These are phyloP conservation scores for Candida sanyaensis DNA, from an alignment of 1,139 yeast genomes.

Conservation along the genomic window DNA sequence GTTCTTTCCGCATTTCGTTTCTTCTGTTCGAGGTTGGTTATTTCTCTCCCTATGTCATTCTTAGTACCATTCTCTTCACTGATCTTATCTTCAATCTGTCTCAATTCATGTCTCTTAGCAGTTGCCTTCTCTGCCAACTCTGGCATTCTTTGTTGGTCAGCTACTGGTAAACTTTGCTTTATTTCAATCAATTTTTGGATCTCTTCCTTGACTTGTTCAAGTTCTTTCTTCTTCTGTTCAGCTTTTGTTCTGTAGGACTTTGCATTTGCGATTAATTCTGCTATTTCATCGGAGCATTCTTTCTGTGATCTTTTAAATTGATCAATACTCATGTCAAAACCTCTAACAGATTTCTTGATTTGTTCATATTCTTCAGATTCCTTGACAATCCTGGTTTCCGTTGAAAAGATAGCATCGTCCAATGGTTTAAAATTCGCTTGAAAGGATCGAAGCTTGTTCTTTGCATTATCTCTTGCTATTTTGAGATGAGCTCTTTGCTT, in stretches of 20 bases:
- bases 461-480: constrained; percentile 42
- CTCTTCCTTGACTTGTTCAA: constrained; percentile 20
- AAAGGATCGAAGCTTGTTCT: constrained; percentile 32
- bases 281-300: constrained; percentile 9
- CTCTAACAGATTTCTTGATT: constrained; percentile 3
- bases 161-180: constrained; percentile 15
- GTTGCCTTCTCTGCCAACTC: constrained; percentile 16
- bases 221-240: constrained; percentile 24
- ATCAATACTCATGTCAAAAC: constrained; percentile 10
- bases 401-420: constrained; percentile 4
- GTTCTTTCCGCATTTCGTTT: constrained; percentile 21
- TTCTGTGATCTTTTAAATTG: constrained; percentile 3
- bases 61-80: constrained; percentile 19
- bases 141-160: constrained; percentile 20
- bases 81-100: constrained; percentile 16
- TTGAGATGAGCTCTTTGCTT: constrained; percentile 42
- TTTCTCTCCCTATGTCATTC: constrained; percentile 21
- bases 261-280: constrained; percentile 16
- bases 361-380: constrained; percentile 9
- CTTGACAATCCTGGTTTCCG: constrained; percentile 2
- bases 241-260: constrained; percentile 22
- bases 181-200: constrained; percentile 16
- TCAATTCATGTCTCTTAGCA: constrained; percentile 15
- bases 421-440: constrained; percentile 31
- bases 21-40: constrained; percentile 19